These are phyloP conservation scores for Pichia sp. DNA, from an alignment of 1,139 yeast genomes.

Conservation along the genomic window DNA sequence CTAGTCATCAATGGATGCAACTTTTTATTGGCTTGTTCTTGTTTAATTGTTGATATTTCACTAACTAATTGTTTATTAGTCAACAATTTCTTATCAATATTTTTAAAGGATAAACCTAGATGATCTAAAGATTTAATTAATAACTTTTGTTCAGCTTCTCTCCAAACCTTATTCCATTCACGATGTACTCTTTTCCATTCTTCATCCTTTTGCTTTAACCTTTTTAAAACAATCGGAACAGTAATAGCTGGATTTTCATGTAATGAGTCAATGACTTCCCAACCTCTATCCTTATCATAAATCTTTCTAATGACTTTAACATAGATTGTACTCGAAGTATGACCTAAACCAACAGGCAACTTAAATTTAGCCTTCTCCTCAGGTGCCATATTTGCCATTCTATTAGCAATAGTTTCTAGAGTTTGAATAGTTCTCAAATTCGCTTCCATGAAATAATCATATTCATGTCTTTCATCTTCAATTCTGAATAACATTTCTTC, in stretches of 20 bases:
- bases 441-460: conserved; percentile 92
- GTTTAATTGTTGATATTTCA: conserved; percentile 86
- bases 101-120: conserved; percentile 90
- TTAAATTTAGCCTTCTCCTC: conserved; percentile 84
- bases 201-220: conserved; percentile 95
- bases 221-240: conserved; percentile 83
- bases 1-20: conserved; percentile 82
- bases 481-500: conserved; percentile 92
- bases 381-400: conserved; percentile 86
- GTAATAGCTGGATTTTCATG: conserved; percentile 95
- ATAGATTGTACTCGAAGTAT: conserved; percentile 82
- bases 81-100: conserved; percentile 86
- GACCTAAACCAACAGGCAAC: conserved; percentile 90
- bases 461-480: conserved; percentile 96
- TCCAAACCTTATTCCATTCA: conserved; percentile 99
- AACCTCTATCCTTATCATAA: conserved; percentile 90
- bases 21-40: conserved; percentile 75
- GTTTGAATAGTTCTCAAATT: conserved; percentile 93
- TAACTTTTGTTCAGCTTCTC: conserved; percentile 94
- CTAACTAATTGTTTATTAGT: conserved; percentile 87
- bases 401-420: conserved; percentile 87
- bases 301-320: conserved; percentile 88
- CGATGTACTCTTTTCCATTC: conserved; percentile 98
- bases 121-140: conserved; percentile 92
- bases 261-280: conserved; percentile 90